Base-by-base conservation (phyloP, 306 rosid species). In the Corylus heterophylla region DNA sequence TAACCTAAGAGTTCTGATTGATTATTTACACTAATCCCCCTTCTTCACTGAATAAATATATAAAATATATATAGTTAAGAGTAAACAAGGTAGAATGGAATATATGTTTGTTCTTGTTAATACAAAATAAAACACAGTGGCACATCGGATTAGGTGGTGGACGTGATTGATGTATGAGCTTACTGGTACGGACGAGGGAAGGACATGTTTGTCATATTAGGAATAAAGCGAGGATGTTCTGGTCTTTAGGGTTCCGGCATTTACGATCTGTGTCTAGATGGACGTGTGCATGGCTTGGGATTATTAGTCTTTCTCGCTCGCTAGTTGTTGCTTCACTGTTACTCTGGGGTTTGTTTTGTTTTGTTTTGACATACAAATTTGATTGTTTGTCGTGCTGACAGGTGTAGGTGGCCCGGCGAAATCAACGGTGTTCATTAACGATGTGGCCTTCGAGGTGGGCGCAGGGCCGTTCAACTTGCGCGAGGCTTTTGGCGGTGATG, bases 361-460 rank as follows among this genome's bases (percentile, higher is more conserved):
- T 31, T 2, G 35, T 31, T 31, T 31, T 44, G 48, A 69, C 39
- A 70, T 82, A 12, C 54, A 2, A 14, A 17, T 52, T 16, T 44
- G 74, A 69, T 81, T 73, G 7, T 6, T 6, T 42, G 7, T 0
- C 62, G 74, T 82, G 79, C 59, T 54, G 47, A 83, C 87, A 88
- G 94, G 92, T 37, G 68, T 76, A 51, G 96, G 86, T 18, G 83
- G 73, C 11, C 61, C 76, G 73, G 86, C 79, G 25, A 91, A 84
- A 86, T 84, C 86, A 66, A 91, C 89, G 83, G 98, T 92, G 80
- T 87, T 95, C 89, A 92, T 95, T 45, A 95, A 95, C 81, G 98
- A 90, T 76, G 90, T 92, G 69, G 96, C 91, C 3, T 91, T 91
- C 59, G 98, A 95, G 84, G 96, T 95, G 54, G 81, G 81, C 0